A percentile compares a stretch with the other conserved stretches of the same genome.
Conservation (phyloP, 2,329 filamentous ascomycete species). For the Chaetothyriales sp. region DNA sequence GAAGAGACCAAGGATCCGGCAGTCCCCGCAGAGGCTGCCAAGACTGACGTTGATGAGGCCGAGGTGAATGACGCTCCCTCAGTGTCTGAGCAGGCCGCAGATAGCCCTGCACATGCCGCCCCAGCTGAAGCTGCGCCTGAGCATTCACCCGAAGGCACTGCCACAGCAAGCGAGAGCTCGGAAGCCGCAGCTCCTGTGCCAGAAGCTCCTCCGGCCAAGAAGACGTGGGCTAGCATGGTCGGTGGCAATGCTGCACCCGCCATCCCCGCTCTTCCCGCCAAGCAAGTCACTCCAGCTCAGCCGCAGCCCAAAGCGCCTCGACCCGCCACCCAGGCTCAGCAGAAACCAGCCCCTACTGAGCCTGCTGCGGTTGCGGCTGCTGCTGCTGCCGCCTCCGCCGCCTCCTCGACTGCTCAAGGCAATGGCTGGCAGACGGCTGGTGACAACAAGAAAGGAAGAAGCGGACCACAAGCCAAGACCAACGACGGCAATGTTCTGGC, state of each 20-base stretch:
- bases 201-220: conserved; percentile 38
- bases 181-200: conserved; percentile 21
- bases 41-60: conserved; percentile 30
- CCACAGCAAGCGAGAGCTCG: conserved; percentile 22
- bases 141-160: conserved; percentile 41
- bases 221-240: conserved; percentile 54
- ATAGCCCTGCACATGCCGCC: conserved; percentile 4
- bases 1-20: conserved; percentile 40
- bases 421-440: conserved; percentile 78
- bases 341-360: conserved; percentile 22
- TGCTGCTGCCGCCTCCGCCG: conserved; percentile 24
- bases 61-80: conserved; percentile 24
- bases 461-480: conserved; percentile 48
- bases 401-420: conserved; percentile 25
- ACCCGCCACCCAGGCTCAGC: conserved; percentile 23
- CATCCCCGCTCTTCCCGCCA: conserved; percentile 23
- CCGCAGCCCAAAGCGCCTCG: conserved; percentile 24
- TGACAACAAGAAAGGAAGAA: conserved; percentile 69
- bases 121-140: conserved; percentile 7
- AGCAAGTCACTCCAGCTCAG: conserved; percentile 22
- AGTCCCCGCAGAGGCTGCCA: conserved; percentile 25
- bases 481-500: conserved; percentile 62
- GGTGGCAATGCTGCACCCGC: conserved; percentile 24
- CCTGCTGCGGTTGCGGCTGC: conserved; percentile 22
- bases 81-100: conserved; percentile 28